These are phyloP conservation scores for Ambrosia hybrid DNA, from an alignment of 140 eudicot genomes.

Conservation along the genomic window DNA sequence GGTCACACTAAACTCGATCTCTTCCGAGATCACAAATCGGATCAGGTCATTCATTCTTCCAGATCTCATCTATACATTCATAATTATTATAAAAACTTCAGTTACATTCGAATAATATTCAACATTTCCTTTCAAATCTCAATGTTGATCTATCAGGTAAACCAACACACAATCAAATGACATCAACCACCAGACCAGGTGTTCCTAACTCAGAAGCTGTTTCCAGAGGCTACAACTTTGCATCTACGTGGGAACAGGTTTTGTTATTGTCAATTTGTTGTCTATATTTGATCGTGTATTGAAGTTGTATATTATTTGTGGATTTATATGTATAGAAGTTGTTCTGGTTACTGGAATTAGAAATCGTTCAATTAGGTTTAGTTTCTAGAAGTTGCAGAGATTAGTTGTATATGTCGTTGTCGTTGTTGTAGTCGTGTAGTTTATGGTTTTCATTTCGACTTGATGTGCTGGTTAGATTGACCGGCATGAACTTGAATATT, in stretches of 20 bases:
- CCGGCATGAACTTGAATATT: background rate
- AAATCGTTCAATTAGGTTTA: no score
- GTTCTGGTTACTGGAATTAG: no score
- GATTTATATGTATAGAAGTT: no score
- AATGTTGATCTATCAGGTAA: constrained; percentile 12
- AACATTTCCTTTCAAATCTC: constrained; percentile 16
- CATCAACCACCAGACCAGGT: constrained; percentile 21
- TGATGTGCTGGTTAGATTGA: background rate
- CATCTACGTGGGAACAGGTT: constrained; percentile 94
- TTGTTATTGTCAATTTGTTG: background rate
- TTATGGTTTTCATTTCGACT: background rate
- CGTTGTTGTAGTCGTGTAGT: background rate
- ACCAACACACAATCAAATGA: constrained; percentile 16
- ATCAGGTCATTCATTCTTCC: background rate
- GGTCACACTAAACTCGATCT: constrained; percentile 12
- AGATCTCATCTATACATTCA: constrained; percentile 23
- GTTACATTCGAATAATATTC: background rate
- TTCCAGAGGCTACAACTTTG: constrained; percentile 80
- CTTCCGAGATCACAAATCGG: background rate
- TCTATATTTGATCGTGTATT: background rate
- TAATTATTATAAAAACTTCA: background rate
- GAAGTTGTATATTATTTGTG: background rate
- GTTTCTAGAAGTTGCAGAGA: no score
- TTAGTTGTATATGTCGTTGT: background rate
- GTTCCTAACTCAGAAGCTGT: constrained; percentile 74